Percentiles rank a stretch among this genome's conserved stretches.
Evolutionary conservation across 495 filamentous ascomycete species (phyloP).

Genomic region (Aspergillus biplanus): DNA sequence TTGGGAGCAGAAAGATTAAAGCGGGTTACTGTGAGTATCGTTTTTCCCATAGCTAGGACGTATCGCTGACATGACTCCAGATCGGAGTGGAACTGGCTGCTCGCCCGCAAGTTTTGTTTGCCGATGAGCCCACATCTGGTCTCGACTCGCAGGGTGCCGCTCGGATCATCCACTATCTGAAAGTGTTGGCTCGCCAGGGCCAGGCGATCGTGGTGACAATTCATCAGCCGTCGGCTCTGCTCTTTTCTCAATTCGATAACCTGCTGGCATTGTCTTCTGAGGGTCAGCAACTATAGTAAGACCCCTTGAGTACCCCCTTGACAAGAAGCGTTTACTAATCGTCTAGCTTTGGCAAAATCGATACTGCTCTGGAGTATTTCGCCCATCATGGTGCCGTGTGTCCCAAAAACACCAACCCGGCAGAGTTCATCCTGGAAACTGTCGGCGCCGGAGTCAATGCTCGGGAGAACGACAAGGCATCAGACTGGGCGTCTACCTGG

Average conservation of each 20-base stretch:
- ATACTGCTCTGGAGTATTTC: slow-evolving; percentile 69
- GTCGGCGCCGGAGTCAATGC: slow-evolving; percentile 9
- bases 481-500: slow-evolving; percentile 10
- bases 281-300: slow-evolving; percentile 72
- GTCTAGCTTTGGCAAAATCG: slow-evolving; percentile 40
- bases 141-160: slow-evolving; percentile 64
- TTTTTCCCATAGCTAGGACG: not conserved
- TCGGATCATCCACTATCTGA: slow-evolving; percentile 62
- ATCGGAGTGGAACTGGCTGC: slow-evolving; percentile 69
- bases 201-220: slow-evolving; percentile 75
- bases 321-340: not conserved
- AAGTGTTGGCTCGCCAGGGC: slow-evolving; percentile 64
- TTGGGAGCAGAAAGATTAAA: slow-evolving; percentile 64
- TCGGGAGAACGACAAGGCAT: slow-evolving; percentile 6
- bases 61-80: not conserved
- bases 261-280: slow-evolving; percentile 67
- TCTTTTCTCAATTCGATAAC: slow-evolving; percentile 74
- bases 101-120: slow-evolving; percentile 67
- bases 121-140: slow-evolving; percentile 76
- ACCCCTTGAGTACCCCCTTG: slow-evolving; percentile 48
- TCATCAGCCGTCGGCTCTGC: slow-evolving; percentile 72
- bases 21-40: slow-evolving; percentile 45
- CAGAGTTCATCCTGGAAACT: slow-evolving; percentile 50
- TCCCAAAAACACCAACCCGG: slow-evolving; percentile 71
- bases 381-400: slow-evolving; percentile 73